These are phyloP conservation scores for Leccinum broughii DNA, from an alignment of 768 basidiomycete species.

Conservation along the genomic window DNA sequence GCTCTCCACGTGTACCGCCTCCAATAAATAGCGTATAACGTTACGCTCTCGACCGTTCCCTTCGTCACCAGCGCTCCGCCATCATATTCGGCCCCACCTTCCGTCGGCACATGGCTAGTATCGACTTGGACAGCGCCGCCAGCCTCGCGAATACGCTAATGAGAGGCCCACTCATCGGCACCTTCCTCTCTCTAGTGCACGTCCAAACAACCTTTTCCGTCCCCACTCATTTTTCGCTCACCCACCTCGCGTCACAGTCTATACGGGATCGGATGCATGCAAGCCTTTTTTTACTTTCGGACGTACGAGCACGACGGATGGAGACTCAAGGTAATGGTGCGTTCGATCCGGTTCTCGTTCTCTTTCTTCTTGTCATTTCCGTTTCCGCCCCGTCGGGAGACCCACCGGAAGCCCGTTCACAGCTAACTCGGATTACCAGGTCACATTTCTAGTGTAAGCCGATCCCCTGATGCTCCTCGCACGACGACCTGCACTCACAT, in stretches of 20 bases:
- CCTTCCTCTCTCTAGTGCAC: slow-evolving; percentile 23
- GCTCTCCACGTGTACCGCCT: background rate
- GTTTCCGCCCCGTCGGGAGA: background rate
- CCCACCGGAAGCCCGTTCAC: background rate
- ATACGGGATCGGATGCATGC: slow-evolving; percentile 31
- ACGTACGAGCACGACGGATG: slow-evolving; percentile 21
- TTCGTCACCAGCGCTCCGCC: background rate
- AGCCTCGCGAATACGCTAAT: slow-evolving; percentile 13
- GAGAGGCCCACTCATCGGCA: slow-evolving; percentile 31
- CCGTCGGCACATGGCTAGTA: background rate
- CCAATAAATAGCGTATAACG: background rate
- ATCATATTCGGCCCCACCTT: background rate
- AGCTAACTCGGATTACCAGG: slow-evolving; percentile 14
- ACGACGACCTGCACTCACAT: background rate
- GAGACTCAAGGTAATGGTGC: slow-evolving; percentile 25
- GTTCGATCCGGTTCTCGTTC: background rate
- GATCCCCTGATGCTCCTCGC: background rate
- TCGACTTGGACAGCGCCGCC: background rate
- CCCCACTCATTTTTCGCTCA: background rate
- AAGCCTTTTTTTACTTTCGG: slow-evolving; percentile 30
- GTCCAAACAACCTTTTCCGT: background rate
- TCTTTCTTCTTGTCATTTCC: background rate
- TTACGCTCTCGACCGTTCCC: too few relatives aligned
- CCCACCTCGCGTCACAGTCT: slow-evolving; percentile 11
- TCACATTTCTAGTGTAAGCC: slow-evolving; percentile 23